A percentile compares a stretch with the other conserved stretches of the same genome.
Conservation (phyloP, 1,139 yeast species). For the Blastobotrys ciferrii region DNA sequence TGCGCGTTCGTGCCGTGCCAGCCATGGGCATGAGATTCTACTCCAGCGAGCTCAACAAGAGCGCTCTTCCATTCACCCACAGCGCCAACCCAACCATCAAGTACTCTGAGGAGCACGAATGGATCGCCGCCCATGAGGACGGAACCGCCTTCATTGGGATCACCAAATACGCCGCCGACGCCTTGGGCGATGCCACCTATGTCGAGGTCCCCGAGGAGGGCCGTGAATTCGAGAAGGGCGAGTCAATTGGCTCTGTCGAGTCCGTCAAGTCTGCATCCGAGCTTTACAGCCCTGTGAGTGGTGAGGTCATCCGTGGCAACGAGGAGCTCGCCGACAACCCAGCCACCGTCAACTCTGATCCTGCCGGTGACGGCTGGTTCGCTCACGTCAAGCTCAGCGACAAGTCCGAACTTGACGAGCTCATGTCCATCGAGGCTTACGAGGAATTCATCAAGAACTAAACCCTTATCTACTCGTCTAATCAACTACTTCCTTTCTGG, state of each 20-base stretch:
- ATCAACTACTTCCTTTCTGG: background rate
- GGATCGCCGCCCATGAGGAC: constrained; percentile 85
- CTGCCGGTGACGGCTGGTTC: constrained; percentile 93
- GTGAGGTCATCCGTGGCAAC: constrained; percentile 74
- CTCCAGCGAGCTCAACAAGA: constrained; percentile 50
- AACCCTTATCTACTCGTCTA: too few relatives aligned
- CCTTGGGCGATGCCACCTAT: constrained; percentile 96
- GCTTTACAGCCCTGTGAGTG: constrained; percentile 83
- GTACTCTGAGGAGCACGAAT: constrained; percentile 91
- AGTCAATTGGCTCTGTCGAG: constrained; percentile 88
- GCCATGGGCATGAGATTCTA: constrained; percentile 19
- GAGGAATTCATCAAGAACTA: constrained; percentile 52
- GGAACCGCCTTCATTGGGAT: constrained; percentile 79
- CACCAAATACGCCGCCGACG: constrained; percentile 93
- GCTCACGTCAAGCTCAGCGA: constrained; percentile 64
- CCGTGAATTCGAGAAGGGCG: constrained; percentile 65
- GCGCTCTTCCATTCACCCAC: constrained; percentile 53
- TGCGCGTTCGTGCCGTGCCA: constrained; percentile 8
- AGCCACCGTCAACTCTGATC: constrained; percentile 77
- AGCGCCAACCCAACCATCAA: constrained; percentile 46
- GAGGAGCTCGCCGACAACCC: constrained; percentile 65
- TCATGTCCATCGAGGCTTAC: constrained; percentile 60
- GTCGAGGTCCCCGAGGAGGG: constrained; percentile 87
- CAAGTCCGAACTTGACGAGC: constrained; percentile 41
- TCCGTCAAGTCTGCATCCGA: constrained; percentile 94